Base-by-base conservation (phyloP, 495 filamentous ascomycete genomes). In the Penicillium antarcticum region DNA sequence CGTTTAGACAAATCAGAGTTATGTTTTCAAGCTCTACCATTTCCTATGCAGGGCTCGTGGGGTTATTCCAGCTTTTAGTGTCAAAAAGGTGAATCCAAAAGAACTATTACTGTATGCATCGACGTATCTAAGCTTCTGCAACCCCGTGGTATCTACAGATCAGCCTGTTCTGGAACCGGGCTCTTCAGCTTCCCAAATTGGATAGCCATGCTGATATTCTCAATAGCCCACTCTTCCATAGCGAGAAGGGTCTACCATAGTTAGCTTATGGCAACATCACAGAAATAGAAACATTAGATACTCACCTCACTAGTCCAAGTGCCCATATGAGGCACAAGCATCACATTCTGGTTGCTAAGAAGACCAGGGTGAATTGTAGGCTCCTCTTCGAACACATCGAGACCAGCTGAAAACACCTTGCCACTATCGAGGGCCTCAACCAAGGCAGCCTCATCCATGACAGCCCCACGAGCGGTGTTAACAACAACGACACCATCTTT, bases 351-450 rank as follows among this genome's bases (percentile, higher is more conserved):
- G 46, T 87, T 87, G 19, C 62, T 66, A 3, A 86, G 41, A 29
- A 88, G 60, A 0, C 82, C 83, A 14, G 80, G 77, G 51, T 88
- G 82, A 13, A 88, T 68, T 45, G 75, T 74, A 8, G 86, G 86
- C 63, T 89, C 86, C 21, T 85, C 71, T 55, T 88, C 86, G 53
- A 81, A 89, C 9, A 89, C 86, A 59, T 89, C 86, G 14, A 89
- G 66, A 11, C 86, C 86, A 23, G 73, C 80, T 4, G 77, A 76
- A 26, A 68, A 72, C 14, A 89, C 80, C 49, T 85, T 81, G 12
- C 84, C 84, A 31, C 59, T 71, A 24, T 84, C 79, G 14, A 88
- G 62, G 2, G 85, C 83, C 26, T 79, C 66, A 9, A 87, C 85
- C 17, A 88, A 71, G 1, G 85, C 85, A n/a, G 66, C 79, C 56